Evolutionary conservation across 768 basidiomycete species (phyloP), one percentile per base, ranked within the genome.

Genomic region (Xerocomellus intermedius): DNA sequence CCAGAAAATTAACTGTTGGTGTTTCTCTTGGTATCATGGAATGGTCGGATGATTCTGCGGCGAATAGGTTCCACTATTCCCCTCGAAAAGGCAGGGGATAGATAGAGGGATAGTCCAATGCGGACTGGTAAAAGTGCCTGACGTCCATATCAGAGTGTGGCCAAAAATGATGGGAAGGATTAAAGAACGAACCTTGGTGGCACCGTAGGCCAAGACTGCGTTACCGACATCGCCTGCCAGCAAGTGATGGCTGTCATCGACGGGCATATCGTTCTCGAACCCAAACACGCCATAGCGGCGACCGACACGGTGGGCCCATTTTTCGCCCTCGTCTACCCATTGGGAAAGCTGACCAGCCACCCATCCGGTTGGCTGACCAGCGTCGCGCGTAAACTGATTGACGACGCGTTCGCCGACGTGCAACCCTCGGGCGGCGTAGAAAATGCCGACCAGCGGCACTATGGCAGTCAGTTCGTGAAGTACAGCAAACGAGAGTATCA

Each of bases 401-500:
- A 93, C 82, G 54, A 91, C 69, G 37, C 70, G 73, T 50, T 88
- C 85, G 0, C 94, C 94, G 22, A 90, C 68, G 3, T 87, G 89
- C 1, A 90, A 61, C 5, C 79, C 68, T 33, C 86, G 77, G 9
- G 91, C 83, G 0, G 77, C 75, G 64, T 83, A 91, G 69, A 93
- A 96, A 37, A 90, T 67, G 35, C 83, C 81, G 5, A 87, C 79
- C 28, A 94, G 78, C 3, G 94, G 91, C 0, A 84, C 76, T 48
- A 94, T 65, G 0, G 94, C 92, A 0, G 92, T 94, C 12, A 91
- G 59, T 66, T 97, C 94, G 65, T 97, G 94, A 3, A 97, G 76
- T 50, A 94, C 73, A 6, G 82, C 84, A 60, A 97, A 96, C 0
- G 93, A 91, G 39, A 89, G 82, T 59, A 58, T 49, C 46, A 97